A percentile compares a stretch with the other conserved stretches of the same genome.
These are phyloP conservation scores for Kwoniella dendrophila DNA, from an alignment of 768 basidiomycete species.

Conservation along the genomic window DNA sequence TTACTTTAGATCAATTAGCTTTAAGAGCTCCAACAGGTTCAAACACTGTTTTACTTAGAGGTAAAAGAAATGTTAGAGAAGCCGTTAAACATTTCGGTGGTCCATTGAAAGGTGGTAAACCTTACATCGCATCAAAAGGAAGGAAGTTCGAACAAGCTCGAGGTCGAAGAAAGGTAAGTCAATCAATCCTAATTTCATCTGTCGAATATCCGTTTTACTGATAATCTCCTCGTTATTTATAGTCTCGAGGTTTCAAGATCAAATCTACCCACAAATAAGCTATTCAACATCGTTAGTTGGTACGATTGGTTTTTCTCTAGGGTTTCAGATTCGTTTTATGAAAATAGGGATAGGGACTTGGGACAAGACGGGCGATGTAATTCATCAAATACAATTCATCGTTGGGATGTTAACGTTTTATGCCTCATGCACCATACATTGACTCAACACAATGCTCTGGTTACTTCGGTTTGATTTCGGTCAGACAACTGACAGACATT, in stretches of 20 bases:
- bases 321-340: slow-evolving; percentile 14
- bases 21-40: slow-evolving; percentile 89
- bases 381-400: too few relatives aligned
- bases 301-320: not conserved
- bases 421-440: slow-evolving; percentile 28
- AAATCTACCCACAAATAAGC: slow-evolving; percentile 54
- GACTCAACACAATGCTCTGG: slow-evolving; percentile 4
- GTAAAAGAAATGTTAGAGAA: slow-evolving; percentile 89
- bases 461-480: not conserved
- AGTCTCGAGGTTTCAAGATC: slow-evolving; percentile 57
- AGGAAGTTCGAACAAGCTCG: slow-evolving; percentile 98
- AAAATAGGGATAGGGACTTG: not conserved
- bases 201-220: not conserved
- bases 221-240: not conserved
- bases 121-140: slow-evolving; percentile 91
- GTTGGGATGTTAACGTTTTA: slow-evolving; percentile 27
- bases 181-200: not conserved
- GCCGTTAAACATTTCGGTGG: slow-evolving; percentile 97
- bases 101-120: slow-evolving; percentile 98
- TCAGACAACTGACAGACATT: not conserved
- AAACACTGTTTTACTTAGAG: slow-evolving; percentile 91
- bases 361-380: not conserved
- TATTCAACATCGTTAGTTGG: not conserved
- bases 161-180: slow-evolving; percentile 82
- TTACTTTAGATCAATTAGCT: slow-evolving; percentile 97